Percentiles rank a stretch among this genome's conserved stretches.
phyloP scores from a whole-genome alignment of 257 asterid genomes.

The Pogostemon cablin region DNA sequence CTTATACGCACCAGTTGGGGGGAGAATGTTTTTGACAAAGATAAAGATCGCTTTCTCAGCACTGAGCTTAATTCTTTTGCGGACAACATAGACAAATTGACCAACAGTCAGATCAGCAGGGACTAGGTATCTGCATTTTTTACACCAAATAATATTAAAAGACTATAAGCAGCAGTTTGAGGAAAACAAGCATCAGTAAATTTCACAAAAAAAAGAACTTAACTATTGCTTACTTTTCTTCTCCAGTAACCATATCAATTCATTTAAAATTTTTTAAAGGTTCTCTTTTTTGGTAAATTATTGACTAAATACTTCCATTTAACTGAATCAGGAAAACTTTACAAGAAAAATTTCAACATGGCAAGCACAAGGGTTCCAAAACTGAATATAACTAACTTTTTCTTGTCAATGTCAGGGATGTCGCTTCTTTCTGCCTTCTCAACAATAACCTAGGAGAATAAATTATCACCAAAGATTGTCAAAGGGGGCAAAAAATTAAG shows the following conservation, averaged over 20 bases:
- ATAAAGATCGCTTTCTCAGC: constrained; percentile 98
- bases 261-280: too few relatives aligned
- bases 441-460: constrained; percentile 70
- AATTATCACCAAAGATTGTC: neutral
- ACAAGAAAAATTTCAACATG: constrained; percentile 15
- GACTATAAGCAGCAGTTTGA: neutral
- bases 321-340: neutral
- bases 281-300: too few relatives aligned
- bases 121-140: constrained; percentile 77
- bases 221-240: neutral
- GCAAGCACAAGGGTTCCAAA: constrained; percentile 8
- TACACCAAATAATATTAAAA: constrained; percentile 15
- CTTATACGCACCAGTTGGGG: constrained; percentile 79
- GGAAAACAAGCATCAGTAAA: neutral
- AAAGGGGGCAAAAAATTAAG: neutral
- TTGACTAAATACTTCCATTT: too few relatives aligned
- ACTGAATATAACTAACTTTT: constrained; percentile 40
- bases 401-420: constrained; percentile 87
- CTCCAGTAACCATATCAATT: constrained; percentile 1
- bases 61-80: constrained; percentile 95
- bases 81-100: constrained; percentile 95
- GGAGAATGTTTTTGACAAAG: constrained; percentile 92
- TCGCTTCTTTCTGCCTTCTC: constrained; percentile 95
- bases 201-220: neutral
- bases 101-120: constrained; percentile 99